Base-by-base conservation (phyloP, 2,329 filamentous ascomycete species). In the Trichoderma afroharzianum region DNA sequence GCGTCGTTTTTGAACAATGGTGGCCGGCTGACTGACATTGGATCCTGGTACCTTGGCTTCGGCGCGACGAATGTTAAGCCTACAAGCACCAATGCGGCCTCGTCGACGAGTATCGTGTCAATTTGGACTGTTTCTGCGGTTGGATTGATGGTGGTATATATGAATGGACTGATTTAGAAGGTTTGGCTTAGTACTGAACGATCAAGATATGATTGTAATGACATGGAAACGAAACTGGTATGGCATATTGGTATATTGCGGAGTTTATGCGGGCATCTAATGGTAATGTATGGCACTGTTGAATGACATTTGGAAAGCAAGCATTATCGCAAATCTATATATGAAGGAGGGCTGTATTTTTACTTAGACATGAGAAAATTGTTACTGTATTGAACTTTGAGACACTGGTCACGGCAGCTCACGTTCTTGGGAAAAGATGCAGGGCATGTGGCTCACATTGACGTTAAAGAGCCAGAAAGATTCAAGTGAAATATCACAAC, bases 21-120 rank as follows among this genome's bases (percentile, higher is more conserved):
- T 18, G 93, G 93, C 55, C 77, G 88, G 72, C 82, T 96, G 73
- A 95, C 93, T 1, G 89, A 93, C 75, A 92, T 95, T 74, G 93
- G 93, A 0, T 86, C 87, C 3, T 92, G 91, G 90, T 96, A 95
- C 79, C 80, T 96, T n/a, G 89, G 93, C 1, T 80, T 83, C 8
- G 75, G 75, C 14, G 83, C 82, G 1, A 87, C 85, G 2, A 86
- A 85, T 1, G 79, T 86, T 3, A 75, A 79, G 0, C 84, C 85
- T 6, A 73, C 75, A 5, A 79, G 76, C 66, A 72, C 73, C 6
- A 53, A 53, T 24, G 74, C 73, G 4, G 61, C 72, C 1, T 47
- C 63, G 5, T 59, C 69, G 8, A 18, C 28, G 3, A 30, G 11
- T 11, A 6, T 70, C 11, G 39, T 30, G 43, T 72, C 73, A 1